phyloP scores from a whole-genome alignment of 2,329 filamentous ascomycete species.

The Apiospora koreana region DNA sequence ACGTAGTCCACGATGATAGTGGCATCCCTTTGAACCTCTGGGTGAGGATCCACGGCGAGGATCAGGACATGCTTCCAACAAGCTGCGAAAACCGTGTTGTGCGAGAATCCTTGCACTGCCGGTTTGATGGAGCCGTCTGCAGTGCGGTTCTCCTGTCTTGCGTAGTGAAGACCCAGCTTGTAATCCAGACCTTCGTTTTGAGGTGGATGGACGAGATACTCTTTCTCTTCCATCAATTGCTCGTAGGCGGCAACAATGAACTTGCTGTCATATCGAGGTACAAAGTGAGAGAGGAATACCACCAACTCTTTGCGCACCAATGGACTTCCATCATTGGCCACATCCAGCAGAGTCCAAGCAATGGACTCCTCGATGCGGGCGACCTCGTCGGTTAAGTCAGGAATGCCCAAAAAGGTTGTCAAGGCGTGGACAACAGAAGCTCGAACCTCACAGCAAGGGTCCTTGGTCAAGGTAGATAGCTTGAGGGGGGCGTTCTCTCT shows the following conservation, averaged over 20 bases:
- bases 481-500: slow-evolving; percentile 81
- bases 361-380: slow-evolving; percentile 89
- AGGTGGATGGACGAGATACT: slow-evolving; percentile 61
- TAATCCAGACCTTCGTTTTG: slow-evolving; percentile 57
- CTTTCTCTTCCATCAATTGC: slow-evolving; percentile 81
- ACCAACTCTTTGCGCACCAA: slow-evolving; percentile 92
- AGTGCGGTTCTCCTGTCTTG: slow-evolving; percentile 55
- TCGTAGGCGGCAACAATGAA: slow-evolving; percentile 92
- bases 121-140: slow-evolving; percentile 59
- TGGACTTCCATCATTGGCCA: slow-evolving; percentile 91
- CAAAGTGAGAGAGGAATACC: slow-evolving; percentile 91
- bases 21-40: slow-evolving; percentile 86
- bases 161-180: slow-evolving; percentile 65
- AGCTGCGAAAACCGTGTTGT: slow-evolving; percentile 88
- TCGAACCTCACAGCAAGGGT: slow-evolving; percentile 88
- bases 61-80: slow-evolving; percentile 94
- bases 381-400: slow-evolving; percentile 87
- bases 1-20: slow-evolving; percentile 85
- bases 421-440: slow-evolving; percentile 92
- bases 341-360: slow-evolving; percentile 83
- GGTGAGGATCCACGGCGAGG: slow-evolving; percentile 90
- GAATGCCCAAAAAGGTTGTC: slow-evolving; percentile 91
- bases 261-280: slow-evolving; percentile 86
- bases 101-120: slow-evolving; percentile 63
- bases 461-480: slow-evolving; percentile 77